phyloP scores from a whole-genome alignment of 2,329 filamentous ascomycete genomes.

The Balansia obtecta region DNA sequence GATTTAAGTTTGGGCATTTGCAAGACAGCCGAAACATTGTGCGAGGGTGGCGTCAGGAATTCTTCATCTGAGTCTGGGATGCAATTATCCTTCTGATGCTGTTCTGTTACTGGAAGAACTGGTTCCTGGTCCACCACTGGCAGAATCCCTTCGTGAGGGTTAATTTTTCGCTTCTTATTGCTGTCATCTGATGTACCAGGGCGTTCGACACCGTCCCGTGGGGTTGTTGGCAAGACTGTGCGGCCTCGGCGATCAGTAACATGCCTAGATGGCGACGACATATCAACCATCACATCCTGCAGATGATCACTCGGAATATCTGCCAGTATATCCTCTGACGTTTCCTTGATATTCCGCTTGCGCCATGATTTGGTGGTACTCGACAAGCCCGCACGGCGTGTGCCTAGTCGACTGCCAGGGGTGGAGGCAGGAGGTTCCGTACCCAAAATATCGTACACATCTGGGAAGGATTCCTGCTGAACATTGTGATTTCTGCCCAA shows the following conservation, averaged over 20 bases:
- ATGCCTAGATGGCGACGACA: constrained; percentile 17
- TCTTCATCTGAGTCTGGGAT: constrained; percentile 48
- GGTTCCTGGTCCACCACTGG: constrained; percentile 7
- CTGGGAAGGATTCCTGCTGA: constrained; percentile 36
- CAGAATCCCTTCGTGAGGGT: constrained; percentile 5
- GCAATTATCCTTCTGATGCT: constrained; percentile 16
- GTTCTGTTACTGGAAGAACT: neutral
- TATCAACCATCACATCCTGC: constrained; percentile 10
- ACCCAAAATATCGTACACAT: constrained; percentile 37
- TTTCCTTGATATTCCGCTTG: constrained; percentile 10
- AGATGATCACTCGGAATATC: constrained; percentile 1
- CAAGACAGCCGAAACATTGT: constrained; percentile 6
- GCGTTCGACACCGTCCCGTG: constrained; percentile 9
- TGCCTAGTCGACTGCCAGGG: constrained; percentile 15
- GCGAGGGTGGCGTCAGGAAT: constrained; percentile 25
- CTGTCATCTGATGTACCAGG: constrained; percentile 2
- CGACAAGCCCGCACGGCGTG: constrained; percentile 11
- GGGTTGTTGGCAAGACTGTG: neutral
- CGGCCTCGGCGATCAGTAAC: constrained; percentile 7
- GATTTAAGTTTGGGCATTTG: neutral
- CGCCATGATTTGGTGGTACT: constrained; percentile 10
- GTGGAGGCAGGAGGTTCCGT: constrained; percentile 25
- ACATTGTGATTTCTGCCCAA: constrained; percentile 25
- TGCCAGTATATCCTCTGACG: neutral
- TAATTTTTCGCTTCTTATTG: constrained; percentile 10